These are phyloP conservation scores for Trichomonascaceae sp. DNA, from an alignment of 1,139 yeast genomes.

Conservation along the genomic window DNA sequence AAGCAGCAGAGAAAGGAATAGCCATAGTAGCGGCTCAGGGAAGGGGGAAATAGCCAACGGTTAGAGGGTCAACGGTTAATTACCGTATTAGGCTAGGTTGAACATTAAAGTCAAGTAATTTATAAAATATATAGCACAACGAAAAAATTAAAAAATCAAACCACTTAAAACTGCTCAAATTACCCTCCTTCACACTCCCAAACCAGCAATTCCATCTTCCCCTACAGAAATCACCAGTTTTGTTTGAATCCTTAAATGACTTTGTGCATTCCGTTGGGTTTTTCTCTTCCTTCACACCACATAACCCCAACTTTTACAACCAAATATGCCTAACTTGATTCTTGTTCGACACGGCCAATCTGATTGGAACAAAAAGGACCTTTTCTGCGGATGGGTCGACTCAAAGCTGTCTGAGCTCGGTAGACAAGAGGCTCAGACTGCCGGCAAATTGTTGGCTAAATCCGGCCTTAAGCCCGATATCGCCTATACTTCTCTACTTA, in stretches of 20 bases:
- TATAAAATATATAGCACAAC: not conserved
- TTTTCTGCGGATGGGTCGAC: conserved; percentile 99
- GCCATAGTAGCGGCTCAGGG: conserved; percentile 99
- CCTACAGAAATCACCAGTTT: conserved; percentile 79
- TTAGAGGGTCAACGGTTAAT: not conserved
- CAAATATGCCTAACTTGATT: conserved; percentile 30
- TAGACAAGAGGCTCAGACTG: conserved; percentile 84
- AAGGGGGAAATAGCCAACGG: conserved; percentile 30
- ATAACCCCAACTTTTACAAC: not conserved
- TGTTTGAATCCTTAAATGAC: conserved; percentile 5
- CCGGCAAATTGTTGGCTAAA: conserved; percentile 89
- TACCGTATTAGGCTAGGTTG: not conserved
- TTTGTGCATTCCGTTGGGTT: conserved; percentile 79
- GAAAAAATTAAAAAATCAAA: conserved; percentile 76
- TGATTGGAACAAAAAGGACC: conserved; percentile 97
- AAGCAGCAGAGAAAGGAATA: conserved; percentile 99
- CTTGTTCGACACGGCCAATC: conserved; percentile 89
- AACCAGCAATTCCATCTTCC: too few species aligned
- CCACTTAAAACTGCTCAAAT: conserved; percentile 64
- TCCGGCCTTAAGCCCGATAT: conserved; percentile 81
- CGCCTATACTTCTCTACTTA: conserved; percentile 83
- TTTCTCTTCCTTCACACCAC: conserved; percentile 27
- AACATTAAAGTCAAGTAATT: not conserved
- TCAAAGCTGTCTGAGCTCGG: conserved; percentile 81
- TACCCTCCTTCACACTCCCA: not conserved